phyloP scores from a whole-genome alignment of 176 grass and related monocot genomes.

The Eremochloa ophiuroides region DNA sequence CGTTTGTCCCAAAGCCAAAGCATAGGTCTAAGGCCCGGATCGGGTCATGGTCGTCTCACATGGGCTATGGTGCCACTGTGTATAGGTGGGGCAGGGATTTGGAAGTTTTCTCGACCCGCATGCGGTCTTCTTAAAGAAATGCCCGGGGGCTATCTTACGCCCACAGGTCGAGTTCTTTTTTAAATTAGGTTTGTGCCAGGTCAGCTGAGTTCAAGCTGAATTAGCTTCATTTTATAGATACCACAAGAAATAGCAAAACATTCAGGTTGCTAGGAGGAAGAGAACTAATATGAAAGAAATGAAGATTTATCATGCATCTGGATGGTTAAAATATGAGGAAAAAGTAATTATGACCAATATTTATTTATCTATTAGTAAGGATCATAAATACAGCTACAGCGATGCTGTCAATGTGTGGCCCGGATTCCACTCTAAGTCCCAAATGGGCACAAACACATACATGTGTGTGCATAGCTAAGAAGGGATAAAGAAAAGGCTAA shows the following conservation, averaged over 20 bases:
- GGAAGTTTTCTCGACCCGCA: no score
- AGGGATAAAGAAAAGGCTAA: neutral
- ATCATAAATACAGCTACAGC: neutral
- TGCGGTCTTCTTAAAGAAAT: no score
- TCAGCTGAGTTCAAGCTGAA: neutral
- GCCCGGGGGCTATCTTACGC: no score
- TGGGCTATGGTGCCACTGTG: no score
- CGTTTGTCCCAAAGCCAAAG: no score
- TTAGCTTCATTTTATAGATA: neutral
- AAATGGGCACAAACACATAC: neutral
- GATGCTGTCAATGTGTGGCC: neutral
- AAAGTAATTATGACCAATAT: neutral
- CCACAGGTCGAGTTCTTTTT: no score
- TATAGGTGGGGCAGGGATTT: no score
- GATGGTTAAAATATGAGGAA: neutral
- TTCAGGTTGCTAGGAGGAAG: neutral
- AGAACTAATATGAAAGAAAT: neutral
- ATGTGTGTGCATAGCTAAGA: neutral
- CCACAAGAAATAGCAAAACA: neutral
- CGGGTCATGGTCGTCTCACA: no score
- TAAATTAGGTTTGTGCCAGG: no score
- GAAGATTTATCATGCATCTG: neutral
- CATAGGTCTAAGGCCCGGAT: no score
- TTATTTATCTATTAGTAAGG: neutral
- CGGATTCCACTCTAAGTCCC: neutral